Percentiles rank a stretch among this genome's conserved stretches.
Conservation (phyloP, 495 filamentous ascomycete species). For the Penicillium flavigenum region DNA sequence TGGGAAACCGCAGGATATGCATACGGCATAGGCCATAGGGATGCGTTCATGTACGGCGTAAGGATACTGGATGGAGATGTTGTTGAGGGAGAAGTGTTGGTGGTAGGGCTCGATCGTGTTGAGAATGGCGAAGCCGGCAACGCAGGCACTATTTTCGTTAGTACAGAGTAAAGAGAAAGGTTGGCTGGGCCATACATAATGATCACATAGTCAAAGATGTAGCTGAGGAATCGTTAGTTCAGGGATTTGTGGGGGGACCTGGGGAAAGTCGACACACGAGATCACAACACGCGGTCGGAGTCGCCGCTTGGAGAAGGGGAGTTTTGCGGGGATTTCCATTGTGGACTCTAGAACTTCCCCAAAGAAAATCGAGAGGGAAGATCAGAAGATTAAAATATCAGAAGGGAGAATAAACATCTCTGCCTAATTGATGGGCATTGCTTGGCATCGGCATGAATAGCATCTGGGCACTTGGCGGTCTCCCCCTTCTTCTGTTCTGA, state of each 20-base stretch:
- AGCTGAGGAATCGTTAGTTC: slow-evolving; percentile 40
- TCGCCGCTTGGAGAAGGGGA: slow-evolving; percentile 54
- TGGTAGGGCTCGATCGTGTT: slow-evolving; percentile 57
- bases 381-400: background rate
- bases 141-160: slow-evolving; percentile 40
- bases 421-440: slow-evolving; percentile 1
- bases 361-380: background rate
- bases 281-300: slow-evolving; percentile 52
- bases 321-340: slow-evolving; percentile 47
- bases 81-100: slow-evolving; percentile 59
- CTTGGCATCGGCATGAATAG: slow-evolving; percentile 1
- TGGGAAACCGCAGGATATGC: slow-evolving; percentile 59
- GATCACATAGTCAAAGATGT: slow-evolving; percentile 68
- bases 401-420: background rate
- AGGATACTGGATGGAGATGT: slow-evolving; percentile 67
- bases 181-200: slow-evolving; percentile 45
- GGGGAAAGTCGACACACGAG: slow-evolving; percentile 41
- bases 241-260: slow-evolving; percentile 1
- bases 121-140: slow-evolving; percentile 53
- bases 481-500: background rate
- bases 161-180: slow-evolving; percentile 27
- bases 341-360: background rate
- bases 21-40: slow-evolving; percentile 54
- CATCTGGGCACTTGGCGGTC: too few species aligned
- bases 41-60: slow-evolving; percentile 74